Evolutionary conservation across 306 rosid species (phyloP).

Genomic region (Boehmeria nivea): DNA sequence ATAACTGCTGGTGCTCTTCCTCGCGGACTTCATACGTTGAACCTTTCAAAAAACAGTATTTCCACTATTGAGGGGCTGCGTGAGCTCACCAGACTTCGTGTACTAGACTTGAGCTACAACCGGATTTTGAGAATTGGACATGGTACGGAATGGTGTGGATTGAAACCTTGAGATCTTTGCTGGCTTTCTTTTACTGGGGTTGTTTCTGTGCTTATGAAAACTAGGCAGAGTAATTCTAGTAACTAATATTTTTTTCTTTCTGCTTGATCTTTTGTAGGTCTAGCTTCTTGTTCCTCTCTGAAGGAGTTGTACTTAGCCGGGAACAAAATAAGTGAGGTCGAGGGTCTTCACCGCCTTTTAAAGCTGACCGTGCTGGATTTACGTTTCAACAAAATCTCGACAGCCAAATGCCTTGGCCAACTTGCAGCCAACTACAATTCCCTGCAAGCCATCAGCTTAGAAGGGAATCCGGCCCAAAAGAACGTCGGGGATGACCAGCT

Average conservation of each 20-base stretch:
- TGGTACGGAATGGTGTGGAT: conserved; percentile 67
- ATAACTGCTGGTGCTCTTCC: conserved; percentile 89
- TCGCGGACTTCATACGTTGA: conserved; percentile 79
- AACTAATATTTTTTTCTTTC: conserved; percentile 9
- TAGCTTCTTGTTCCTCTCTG: conserved; percentile 81
- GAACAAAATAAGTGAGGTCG: conserved; percentile 92
- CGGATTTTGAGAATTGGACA: conserved; percentile 80
- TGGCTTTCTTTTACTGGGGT: conserved; percentile 2
- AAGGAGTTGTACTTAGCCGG: conserved; percentile 95
- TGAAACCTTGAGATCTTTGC: background rate
- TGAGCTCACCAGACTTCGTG: conserved; percentile 86
- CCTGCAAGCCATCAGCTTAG: conserved; percentile 81
- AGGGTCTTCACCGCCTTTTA: conserved; percentile 93
- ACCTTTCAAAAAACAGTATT: conserved; percentile 78
- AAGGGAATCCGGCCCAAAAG: conserved; percentile 91
- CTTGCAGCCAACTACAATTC: conserved; percentile 92
- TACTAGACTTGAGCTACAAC: conserved; percentile 83
- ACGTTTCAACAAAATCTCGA: conserved; percentile 83
- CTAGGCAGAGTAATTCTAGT: background rate
- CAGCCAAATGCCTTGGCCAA: conserved; percentile 88
- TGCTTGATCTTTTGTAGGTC: conserved; percentile 41
- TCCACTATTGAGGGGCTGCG: conserved; percentile 80
- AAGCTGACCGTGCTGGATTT: conserved; percentile 75
- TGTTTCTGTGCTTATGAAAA: no score
- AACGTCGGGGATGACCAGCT: conserved; percentile 94